These are phyloP conservation scores for Nemania bipapillata DNA, from an alignment of 2,329 filamentous ascomycete genomes.

Conservation along the genomic window DNA sequence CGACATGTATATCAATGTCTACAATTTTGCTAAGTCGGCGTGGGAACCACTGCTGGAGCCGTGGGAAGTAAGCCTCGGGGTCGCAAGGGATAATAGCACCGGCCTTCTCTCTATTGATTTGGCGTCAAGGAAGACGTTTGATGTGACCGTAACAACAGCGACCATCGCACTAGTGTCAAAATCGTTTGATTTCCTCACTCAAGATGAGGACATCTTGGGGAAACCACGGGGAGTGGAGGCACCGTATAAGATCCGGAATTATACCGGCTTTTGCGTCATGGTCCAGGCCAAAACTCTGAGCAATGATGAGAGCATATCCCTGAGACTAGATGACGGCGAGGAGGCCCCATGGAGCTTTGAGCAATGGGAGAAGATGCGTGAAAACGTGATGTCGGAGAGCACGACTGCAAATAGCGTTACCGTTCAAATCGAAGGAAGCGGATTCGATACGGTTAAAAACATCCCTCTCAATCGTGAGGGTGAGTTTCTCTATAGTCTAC, in stretches of 20 bases:
- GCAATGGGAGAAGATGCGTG: slow-evolving; percentile 94
- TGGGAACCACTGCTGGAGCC: slow-evolving; percentile 98
- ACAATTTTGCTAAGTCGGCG: slow-evolving; percentile 98
- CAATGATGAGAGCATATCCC: slow-evolving; percentile 72
- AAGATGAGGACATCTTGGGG: slow-evolving; percentile 88
- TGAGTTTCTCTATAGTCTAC: slow-evolving; percentile 87
- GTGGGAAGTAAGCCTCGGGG: slow-evolving; percentile 92
- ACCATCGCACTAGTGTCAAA: slow-evolving; percentile 94
- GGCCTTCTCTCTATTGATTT: slow-evolving; percentile 85
- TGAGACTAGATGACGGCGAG: slow-evolving; percentile 85
- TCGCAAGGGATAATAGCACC: slow-evolving; percentile 79
- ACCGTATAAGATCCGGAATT: slow-evolving; percentile 92
- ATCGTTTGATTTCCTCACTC: slow-evolving; percentile 87
- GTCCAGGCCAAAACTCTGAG: slow-evolving; percentile 79
- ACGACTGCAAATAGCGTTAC: slow-evolving; percentile 79
- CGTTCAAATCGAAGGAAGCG: slow-evolving; percentile 88
- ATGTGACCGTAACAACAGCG: slow-evolving; percentile 90
- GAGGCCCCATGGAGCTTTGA: slow-evolving; percentile 97
- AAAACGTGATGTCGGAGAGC: slow-evolving; percentile 86
- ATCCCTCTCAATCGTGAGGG: slow-evolving; percentile 94
- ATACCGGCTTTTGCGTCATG: slow-evolving; percentile 90
- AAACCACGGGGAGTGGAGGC: slow-evolving; percentile 92
- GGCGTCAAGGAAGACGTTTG: slow-evolving; percentile 88
- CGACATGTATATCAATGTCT: slow-evolving; percentile 94
- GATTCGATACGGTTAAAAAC: slow-evolving; percentile 88